Percentiles rank a stretch among this genome's conserved stretches.
phyloP scores from a whole-genome alignment of 345 rosid species.

The Salix caprea region DNA sequence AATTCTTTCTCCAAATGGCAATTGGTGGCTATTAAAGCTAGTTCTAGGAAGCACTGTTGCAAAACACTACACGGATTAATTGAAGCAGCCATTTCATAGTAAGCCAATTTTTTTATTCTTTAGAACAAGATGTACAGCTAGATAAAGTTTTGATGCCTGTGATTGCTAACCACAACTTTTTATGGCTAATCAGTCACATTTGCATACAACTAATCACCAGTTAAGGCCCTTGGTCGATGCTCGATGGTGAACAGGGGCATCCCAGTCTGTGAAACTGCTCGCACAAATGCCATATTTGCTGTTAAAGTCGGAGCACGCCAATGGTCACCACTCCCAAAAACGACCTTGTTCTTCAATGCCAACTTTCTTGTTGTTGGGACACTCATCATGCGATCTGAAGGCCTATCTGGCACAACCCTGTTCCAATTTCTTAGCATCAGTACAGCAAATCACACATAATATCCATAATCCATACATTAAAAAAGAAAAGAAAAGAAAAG shows the following conservation, averaged over 20 bases:
- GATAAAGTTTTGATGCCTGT: not conserved
- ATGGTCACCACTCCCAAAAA: conserved; percentile 82
- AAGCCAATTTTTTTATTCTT: not conserved
- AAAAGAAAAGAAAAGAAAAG: no score
- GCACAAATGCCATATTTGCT: conserved; percentile 81
- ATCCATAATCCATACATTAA: not conserved
- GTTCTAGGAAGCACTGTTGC: not conserved
- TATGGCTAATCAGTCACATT: not conserved
- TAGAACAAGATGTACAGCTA: not conserved
- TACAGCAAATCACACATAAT: not conserved
- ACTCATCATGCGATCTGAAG: conserved; percentile 65
- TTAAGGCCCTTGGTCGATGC: conserved; percentile 85
- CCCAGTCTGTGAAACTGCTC: conserved; percentile 91
- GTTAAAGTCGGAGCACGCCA: conserved; percentile 82
- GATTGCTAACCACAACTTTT: not conserved
- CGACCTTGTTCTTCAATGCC: conserved; percentile 73
- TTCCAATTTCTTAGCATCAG: conserved; percentile 10
- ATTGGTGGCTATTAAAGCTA: not conserved
- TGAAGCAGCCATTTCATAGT: not conserved
- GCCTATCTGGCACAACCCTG: conserved; percentile 72
- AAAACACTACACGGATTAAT: not conserved
- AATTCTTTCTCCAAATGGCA: no score
- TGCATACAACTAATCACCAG: conserved; percentile 45
- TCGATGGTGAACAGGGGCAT: conserved; percentile 68
- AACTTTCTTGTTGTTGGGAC: conserved; percentile 89